Base-by-base conservation (phyloP, 371 early-diverging fungal genomes). In the Mortierella sp. region DNA sequence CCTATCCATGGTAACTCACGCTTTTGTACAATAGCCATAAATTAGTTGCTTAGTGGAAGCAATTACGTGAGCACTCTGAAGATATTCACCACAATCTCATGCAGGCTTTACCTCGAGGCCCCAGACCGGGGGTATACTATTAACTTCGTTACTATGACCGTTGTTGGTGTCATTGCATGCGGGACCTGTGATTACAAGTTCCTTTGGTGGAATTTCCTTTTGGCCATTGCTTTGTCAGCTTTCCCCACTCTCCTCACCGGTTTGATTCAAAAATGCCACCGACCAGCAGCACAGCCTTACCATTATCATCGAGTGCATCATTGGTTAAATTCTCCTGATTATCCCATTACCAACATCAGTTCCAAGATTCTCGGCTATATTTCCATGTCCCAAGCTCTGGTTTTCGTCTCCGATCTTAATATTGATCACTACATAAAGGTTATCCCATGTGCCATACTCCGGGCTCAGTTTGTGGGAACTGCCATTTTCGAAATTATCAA, bases 181-280 rank as follows among this genome's bases (percentile, higher is more conserved):
- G 90, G 91, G 64, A 85, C 81, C 60, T 86, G 85, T 83, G 86
- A 84, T 17, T 85, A 89, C 69, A 85, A 86, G n/a, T 66, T 89
- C 6, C 88, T 89, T 1, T 93, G 91, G 91, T 93, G 90, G 90
- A 91, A 86, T 67, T 84, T 93, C 19, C 63, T 93, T 13, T 59
- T 94, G 22, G 93, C 93, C 29, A 83, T 93, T 8, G 72, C 82
- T 31, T 68, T 95, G 6, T 79, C 91, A 19, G 75, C 85, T 40
- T 71, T 89, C 61, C 89, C 95, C 62, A 84, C 93, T 9, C 81
- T 96, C 3, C 95, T 96, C 0, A 88, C 94, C 54, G 95, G 93
- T 78, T 89, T 93, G 51, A 89, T 93, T 45, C 85, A n/a, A 86
- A 62, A 94, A 94, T 28, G 74, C 93, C 17, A 91, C 82, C 82